Evolutionary conservation across 371 early-diverging fungal genomes (phyloP).

Genomic region (Gilbertella persicaria): DNA sequence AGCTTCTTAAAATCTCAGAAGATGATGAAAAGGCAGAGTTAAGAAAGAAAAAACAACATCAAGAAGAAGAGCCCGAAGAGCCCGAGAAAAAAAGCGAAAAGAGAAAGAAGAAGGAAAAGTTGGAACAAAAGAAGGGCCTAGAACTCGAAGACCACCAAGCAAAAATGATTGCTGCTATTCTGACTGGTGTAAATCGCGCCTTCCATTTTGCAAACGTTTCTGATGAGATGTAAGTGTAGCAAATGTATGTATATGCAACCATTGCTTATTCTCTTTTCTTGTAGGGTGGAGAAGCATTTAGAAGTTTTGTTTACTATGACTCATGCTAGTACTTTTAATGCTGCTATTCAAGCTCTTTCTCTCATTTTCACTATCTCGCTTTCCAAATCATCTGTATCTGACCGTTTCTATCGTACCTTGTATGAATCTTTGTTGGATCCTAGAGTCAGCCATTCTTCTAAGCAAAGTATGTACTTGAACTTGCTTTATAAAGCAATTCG

Average conservation of each 20-base stretch:
- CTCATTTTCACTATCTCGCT: conserved; percentile 82
- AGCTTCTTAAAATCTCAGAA: conserved; percentile 60
- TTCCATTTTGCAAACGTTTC: conserved; percentile 89
- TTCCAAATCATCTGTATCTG: conserved; percentile 55
- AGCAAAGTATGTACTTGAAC: conserved; percentile 93
- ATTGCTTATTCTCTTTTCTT: too few relatives aligned
- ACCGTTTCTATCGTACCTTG: conserved; percentile 88
- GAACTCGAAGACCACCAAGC: conserved; percentile 68
- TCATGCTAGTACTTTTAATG: conserved; percentile 86
- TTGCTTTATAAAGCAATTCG: conserved; percentile 84
- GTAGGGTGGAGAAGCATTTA: conserved; percentile 74
- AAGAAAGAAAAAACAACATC: conserved; percentile 53
- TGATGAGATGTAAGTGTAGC: conserved; percentile 61
- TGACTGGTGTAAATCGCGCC: conserved; percentile 96
- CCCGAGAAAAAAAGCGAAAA: conserved; percentile 49
- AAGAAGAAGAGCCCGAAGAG: conserved; percentile 40
- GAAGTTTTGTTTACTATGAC: conserved; percentile 86
- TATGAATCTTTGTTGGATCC: conserved; percentile 89
- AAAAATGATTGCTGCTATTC: conserved; percentile 88
- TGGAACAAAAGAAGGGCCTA: conserved; percentile 50
- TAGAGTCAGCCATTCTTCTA: conserved; percentile 76
- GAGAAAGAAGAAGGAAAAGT: conserved; percentile 43
- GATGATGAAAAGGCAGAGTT: conserved; percentile 41
- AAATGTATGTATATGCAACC: neutral
- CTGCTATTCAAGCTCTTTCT: conserved; percentile 89